phyloP scores from a whole-genome alignment of 2,329 filamentous ascomycete species.

The Aschersonia sp. region DNA sequence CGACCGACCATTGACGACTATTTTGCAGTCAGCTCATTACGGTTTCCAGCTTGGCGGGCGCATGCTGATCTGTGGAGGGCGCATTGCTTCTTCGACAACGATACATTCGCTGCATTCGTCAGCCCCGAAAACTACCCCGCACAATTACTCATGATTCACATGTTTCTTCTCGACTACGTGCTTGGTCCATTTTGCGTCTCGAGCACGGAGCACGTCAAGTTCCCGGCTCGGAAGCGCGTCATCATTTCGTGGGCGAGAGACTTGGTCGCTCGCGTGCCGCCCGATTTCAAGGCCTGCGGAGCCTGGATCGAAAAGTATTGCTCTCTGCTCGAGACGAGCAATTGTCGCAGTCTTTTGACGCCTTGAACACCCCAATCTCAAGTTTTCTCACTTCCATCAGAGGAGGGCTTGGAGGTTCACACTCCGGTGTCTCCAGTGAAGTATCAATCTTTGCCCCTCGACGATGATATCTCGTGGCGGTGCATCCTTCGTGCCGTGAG shows the following conservation, averaged over 20 bases:
- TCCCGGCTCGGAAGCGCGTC: constrained; percentile 11
- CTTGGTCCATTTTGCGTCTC: constrained; percentile 11
- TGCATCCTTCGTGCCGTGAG: no score
- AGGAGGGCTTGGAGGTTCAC: no score
- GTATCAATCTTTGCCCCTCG: no score
- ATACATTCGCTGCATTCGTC: constrained; percentile 17
- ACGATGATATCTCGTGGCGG: no score
- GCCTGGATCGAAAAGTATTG: not conserved
- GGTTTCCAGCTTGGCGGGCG: constrained; percentile 8
- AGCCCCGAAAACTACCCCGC: constrained; percentile 15
- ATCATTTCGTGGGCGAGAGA: constrained; percentile 12
- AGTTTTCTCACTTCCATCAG: no score
- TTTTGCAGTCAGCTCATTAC: not conserved
- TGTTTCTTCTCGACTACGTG: constrained; percentile 18
- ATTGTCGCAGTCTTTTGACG: not conserved
- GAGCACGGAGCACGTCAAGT: constrained; percentile 8
- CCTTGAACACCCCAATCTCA: not conserved
- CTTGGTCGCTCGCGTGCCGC: constrained; percentile 8
- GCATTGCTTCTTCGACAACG: constrained; percentile 9
- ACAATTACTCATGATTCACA: constrained; percentile 21
- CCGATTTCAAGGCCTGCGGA: not conserved
- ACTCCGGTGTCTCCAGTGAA: no score
- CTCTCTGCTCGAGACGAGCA: not conserved
- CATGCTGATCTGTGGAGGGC: constrained; percentile 10
- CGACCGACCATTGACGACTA: not conserved